Evolutionary conservation across 2,329 filamentous ascomycete species (phyloP).

Genomic region (Colletotrichum gloeosporioides): DNA sequence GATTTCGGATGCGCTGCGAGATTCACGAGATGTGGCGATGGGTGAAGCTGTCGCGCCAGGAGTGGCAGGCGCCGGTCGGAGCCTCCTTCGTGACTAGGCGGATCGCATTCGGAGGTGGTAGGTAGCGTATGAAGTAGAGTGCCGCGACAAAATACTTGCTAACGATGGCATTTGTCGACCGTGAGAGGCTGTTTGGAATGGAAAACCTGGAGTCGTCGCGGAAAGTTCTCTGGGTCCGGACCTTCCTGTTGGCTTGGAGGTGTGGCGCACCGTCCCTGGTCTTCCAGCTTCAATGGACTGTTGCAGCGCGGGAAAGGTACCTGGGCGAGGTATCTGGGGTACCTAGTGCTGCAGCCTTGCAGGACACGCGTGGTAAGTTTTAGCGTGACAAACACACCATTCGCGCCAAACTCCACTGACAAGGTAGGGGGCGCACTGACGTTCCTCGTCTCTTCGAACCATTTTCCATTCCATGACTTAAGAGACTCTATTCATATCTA

Average conservation of each 20-base stretch:
- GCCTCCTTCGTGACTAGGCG: neutral
- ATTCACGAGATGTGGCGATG: neutral
- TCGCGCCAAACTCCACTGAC: neutral
- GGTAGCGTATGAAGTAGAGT: neutral
- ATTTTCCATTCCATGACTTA: neutral
- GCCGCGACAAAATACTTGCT: neutral
- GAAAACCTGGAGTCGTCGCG: neutral
- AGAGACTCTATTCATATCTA: neutral
- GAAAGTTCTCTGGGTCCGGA: neutral
- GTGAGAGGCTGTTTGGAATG: neutral
- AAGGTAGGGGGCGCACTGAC: neutral
- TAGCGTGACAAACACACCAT: neutral
- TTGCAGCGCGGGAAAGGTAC: neutral
- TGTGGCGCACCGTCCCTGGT: neutral
- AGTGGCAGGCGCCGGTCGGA: neutral
- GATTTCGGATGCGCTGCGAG: neutral
- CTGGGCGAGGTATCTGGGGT: neutral
- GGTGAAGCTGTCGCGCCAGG: neutral
- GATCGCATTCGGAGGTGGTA: neutral
- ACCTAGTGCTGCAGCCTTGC: slow-evolving; percentile 1
- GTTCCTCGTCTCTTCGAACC: neutral
- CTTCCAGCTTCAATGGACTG: neutral
- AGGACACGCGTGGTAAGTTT: slow-evolving; percentile 6
- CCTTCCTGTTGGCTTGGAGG: neutral
- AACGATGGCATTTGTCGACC: neutral